Percentiles rank a stretch among this genome's conserved stretches.
These are phyloP conservation scores for Comarum palustre DNA, from an alignment of 306 rosid genomes.

Conservation along the genomic window DNA sequence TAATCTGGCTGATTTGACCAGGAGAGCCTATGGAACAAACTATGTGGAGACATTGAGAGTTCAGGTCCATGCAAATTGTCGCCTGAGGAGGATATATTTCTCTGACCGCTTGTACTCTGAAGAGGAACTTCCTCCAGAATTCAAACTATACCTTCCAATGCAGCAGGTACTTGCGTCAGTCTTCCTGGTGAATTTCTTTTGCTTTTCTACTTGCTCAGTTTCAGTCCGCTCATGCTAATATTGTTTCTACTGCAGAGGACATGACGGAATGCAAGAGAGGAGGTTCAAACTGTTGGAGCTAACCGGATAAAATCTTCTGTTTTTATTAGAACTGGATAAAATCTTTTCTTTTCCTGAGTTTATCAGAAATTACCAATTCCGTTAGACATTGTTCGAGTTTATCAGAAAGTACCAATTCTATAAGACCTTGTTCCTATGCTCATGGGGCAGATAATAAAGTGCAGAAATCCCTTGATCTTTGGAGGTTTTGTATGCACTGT, in stretches of 20 bases:
- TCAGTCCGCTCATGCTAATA: neutral
- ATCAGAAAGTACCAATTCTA: neutral
- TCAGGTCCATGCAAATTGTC: conserved; percentile 95
- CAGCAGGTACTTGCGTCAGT: conserved; percentile 51
- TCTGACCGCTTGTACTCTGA: conserved; percentile 88
- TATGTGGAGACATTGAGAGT: conserved; percentile 91
- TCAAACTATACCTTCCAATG: conserved; percentile 88
- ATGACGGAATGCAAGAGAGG: conserved; percentile 12
- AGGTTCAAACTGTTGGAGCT: neutral
- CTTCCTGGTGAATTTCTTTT: neutral
- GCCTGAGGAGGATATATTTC: conserved; percentile 89
- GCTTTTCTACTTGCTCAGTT: neutral
- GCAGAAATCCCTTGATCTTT: neutral
- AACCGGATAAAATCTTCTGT: neutral
- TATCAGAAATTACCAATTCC: neutral
- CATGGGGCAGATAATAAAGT: neutral
- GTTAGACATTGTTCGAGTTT: too few relatives aligned
- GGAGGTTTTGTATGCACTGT: neutral
- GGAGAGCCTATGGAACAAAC: conserved; percentile 97
- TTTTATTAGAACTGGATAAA: neutral
- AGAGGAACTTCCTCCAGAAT: conserved; percentile 94
- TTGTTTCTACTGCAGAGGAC: conserved; percentile 35
- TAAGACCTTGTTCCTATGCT: neutral
- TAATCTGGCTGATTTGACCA: conserved; percentile 74
- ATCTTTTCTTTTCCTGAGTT: neutral